Base-by-base conservation (phyloP, 805 yeast species). In the Schwanniomyces polymorphus region DNA sequence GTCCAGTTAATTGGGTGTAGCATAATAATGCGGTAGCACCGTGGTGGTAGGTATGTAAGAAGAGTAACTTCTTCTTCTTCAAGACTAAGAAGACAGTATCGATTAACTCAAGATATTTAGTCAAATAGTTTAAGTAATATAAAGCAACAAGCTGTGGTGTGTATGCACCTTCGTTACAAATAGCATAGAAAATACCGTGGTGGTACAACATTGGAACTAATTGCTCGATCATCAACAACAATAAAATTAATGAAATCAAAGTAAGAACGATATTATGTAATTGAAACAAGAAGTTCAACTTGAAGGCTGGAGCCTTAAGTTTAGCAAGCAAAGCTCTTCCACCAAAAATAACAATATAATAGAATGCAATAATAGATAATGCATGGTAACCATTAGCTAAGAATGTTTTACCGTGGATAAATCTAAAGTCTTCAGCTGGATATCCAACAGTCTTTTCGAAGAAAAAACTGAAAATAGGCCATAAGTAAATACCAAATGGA, bases 1-100 rank as follows among this genome's bases (percentile, higher is more conserved):
- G 75, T 49, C 99, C 99, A 42, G 86, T 81, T 61, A 92, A 80
- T 74, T 92, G 98, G 41, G 96, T 88, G 81, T 83, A 92, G 72
- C 98, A 92, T 54, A 92, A 76, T 53, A 92, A 74, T 9, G 97
- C 98, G 42, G 99, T 92, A 50, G 98, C 97, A 54, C 99, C 99
- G 64, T 92, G 98, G 71, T 92, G 99, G 72, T 91, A 92, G 46
- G 96, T 90, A 71, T 92, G 99, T 66, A 92, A 78, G 64, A 92
- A 94, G 52, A 94, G 86, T 69, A 92, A 76, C 62, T 89, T 91
- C 74, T 94, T 94, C 77, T 88, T 86, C 73, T 90, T 89, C 65
- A 92, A 78, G 41, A 94, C 97, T 61, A 94, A 76, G 75, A 92
- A 91, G 14, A 91, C 80, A 25, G 99, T 92, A 65, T 92, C 99